Percentiles rank a stretch among this genome's conserved stretches.
Evolutionary conservation across 2,329 filamentous ascomycete genomes (phyloP).

Genomic region (Mycosphaerella arachidis): DNA sequence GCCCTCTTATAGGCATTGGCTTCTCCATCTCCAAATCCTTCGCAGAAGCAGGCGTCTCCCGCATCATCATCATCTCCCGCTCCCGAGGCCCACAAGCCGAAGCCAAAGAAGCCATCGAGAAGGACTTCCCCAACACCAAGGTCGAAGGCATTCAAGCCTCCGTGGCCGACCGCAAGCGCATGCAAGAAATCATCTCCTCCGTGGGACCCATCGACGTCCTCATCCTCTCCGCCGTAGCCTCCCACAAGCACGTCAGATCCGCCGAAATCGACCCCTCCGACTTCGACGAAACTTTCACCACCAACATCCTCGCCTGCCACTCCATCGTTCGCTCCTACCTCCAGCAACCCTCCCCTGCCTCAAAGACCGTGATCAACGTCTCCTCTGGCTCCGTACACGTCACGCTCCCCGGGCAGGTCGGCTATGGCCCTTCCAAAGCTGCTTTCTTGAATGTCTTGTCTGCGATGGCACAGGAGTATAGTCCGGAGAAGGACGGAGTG

Average conservation of each 20-base stretch:
- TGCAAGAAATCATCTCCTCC: slow-evolving; percentile 32
- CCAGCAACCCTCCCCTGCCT: slow-evolving; percentile 26
- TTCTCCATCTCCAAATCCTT: slow-evolving; percentile 23
- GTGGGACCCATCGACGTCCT: slow-evolving; percentile 39
- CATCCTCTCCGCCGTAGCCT: slow-evolving; percentile 37
- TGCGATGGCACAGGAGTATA: slow-evolving; percentile 2
- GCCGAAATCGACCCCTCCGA: slow-evolving; percentile 28
- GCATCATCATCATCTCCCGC: slow-evolving; percentile 24
- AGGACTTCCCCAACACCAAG: slow-evolving; percentile 31
- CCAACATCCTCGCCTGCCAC: slow-evolving; percentile 35
- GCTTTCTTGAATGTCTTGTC: slow-evolving; percentile 9
- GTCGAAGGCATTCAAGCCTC: slow-evolving; percentile 33
- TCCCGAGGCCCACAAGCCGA: slow-evolving; percentile 31
- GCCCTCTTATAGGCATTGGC: slow-evolving; percentile 11
- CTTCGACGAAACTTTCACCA: slow-evolving; percentile 33
- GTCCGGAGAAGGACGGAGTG: not conserved
- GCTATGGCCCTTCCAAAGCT: slow-evolving; percentile 14
- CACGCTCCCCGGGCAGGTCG: slow-evolving; percentile 5
- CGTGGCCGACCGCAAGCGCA: slow-evolving; percentile 19
- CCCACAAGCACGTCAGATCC: slow-evolving; percentile 30
- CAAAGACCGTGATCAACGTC: slow-evolving; percentile 33
- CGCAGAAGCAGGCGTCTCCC: slow-evolving; percentile 20
- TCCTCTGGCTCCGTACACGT: slow-evolving; percentile 36
- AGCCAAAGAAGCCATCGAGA: slow-evolving; percentile 36
- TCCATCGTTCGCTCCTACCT: slow-evolving; percentile 36